These are phyloP conservation scores for Phytophthora tentaculata DNA, from an alignment of 352 stramenopile species.

Conservation along the genomic window DNA sequence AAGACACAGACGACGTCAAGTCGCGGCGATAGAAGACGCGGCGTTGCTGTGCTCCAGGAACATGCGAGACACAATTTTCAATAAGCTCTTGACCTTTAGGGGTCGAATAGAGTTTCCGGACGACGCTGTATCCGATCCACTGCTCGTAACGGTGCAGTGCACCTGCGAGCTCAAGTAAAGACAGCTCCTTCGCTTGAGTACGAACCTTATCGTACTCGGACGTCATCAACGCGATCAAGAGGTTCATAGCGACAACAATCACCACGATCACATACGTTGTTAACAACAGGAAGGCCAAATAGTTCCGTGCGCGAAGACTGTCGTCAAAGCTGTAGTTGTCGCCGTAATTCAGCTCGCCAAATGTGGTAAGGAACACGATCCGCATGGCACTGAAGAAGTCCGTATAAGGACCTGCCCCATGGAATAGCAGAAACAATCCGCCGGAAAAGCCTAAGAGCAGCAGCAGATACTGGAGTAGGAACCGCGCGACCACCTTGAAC, in stretches of 20 bases:
- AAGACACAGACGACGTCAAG: constrained; percentile 39
- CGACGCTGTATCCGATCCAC: constrained; percentile 46
- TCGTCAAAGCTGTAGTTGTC: constrained; percentile 59
- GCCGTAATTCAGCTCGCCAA: constrained; percentile 62
- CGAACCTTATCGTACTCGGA: constrained; percentile 67
- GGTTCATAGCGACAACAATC: constrained; percentile 62
- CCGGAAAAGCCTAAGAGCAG: constrained; percentile 58
- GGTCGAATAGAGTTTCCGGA: constrained; percentile 48
- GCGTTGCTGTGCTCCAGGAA: constrained; percentile 14
- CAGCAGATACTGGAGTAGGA: constrained; percentile 61
- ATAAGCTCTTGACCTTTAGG: constrained; percentile 41
- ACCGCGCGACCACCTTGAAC: constrained; percentile 58
- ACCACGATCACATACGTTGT: constrained; percentile 62
- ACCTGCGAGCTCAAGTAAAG: constrained; percentile 49
- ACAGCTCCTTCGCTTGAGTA: constrained; percentile 57
- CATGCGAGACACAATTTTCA: constrained; percentile 29
- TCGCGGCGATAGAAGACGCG: constrained; percentile 30
- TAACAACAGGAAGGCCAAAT: constrained; percentile 48
- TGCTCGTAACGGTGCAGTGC: constrained; percentile 64
- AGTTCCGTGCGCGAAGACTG: constrained; percentile 45
- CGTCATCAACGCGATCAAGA: constrained; percentile 63
- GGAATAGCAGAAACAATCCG: constrained; percentile 52
- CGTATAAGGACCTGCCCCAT: constrained; percentile 47
- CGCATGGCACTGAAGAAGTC: constrained; percentile 56
- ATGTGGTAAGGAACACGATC: constrained; percentile 65